A percentile compares a stretch with the other conserved stretches of the same genome.
phyloP scores from a whole-genome alignment of 768 basidiomycete genomes.

The Grammothele lineata region DNA sequence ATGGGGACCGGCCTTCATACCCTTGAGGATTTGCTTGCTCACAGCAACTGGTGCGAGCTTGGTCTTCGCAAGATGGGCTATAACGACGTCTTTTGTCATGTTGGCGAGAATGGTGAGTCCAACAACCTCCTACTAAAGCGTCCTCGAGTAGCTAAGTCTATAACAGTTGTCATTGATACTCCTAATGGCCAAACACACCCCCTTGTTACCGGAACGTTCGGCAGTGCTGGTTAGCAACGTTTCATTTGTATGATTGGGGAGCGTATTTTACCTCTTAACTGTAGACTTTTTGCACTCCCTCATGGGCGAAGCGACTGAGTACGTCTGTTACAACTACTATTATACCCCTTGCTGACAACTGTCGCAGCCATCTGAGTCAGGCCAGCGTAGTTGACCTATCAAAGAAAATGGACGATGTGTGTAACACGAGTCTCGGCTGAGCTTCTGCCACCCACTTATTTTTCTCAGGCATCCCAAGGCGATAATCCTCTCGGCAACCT shows the following conservation, averaged over 20 bases:
- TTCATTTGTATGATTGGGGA: too few relatives aligned
- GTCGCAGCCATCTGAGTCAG: constrained; percentile 49
- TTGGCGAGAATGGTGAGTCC: constrained; percentile 53
- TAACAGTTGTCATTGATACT: constrained; percentile 37
- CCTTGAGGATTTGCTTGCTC: constrained; percentile 72
- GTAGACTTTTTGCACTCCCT: constrained; percentile 63
- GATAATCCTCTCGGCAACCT: constrained; percentile 33
- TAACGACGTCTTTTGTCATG: constrained; percentile 71
- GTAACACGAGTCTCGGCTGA: neutral
- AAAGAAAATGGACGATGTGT: constrained; percentile 42
- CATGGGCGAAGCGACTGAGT: constrained; percentile 64
- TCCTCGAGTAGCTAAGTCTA: neutral
- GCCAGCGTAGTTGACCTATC: constrained; percentile 58
- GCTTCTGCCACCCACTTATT: too few relatives aligned
- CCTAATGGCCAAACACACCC: constrained; percentile 55
- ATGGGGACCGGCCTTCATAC: constrained; percentile 67
- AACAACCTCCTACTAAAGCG: too few relatives aligned
- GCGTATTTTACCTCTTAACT: constrained; percentile 21
- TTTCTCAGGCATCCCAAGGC: constrained; percentile 26
- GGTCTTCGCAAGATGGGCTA: constrained; percentile 67
- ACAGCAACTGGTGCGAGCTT: constrained; percentile 79
- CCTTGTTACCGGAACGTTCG: constrained; percentile 66
- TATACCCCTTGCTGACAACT: neutral
- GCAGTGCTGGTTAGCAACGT: constrained; percentile 25
- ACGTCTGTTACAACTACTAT: too few relatives aligned